phyloP scores from a whole-genome alignment of 352 stramenopile species.

The Globisporangium perplexum region DNA sequence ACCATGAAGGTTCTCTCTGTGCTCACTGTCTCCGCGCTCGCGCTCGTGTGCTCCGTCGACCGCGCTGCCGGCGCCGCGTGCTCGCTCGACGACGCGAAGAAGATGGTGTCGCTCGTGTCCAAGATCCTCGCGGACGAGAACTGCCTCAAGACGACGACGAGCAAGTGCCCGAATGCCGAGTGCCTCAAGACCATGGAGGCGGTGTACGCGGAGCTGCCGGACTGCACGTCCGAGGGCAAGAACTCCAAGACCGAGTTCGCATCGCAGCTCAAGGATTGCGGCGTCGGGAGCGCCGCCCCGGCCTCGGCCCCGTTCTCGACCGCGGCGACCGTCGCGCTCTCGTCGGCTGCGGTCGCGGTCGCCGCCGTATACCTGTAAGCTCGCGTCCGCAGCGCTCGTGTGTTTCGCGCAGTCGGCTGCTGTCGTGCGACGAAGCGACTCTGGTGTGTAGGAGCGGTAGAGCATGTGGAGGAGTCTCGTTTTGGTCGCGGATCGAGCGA shows the following conservation, averaged over 20 bases:
- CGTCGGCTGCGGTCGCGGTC: not conserved
- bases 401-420: too few relatives aligned
- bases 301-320: not conserved
- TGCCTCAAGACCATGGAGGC: not conserved
- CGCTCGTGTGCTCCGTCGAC: not conserved
- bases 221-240: constrained; percentile 1
- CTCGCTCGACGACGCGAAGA: not conserved
- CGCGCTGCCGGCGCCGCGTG: not conserved
- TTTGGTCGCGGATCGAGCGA: too few relatives aligned
- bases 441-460: too few relatives aligned
- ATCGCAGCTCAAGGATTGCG: not conserved
- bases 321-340: not conserved
- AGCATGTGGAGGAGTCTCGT: too few relatives aligned
- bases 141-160: not conserved
- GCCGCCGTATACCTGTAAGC: not conserved
- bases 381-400: too few relatives aligned
- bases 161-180: not conserved
- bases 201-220: not conserved
- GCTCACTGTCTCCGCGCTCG: not conserved
- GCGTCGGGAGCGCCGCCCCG: not conserved
- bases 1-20: constrained; percentile 2
- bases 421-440: too few relatives aligned
- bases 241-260: not conserved
- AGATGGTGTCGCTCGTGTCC: not conserved
- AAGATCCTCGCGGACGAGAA: not conserved